Base-by-base conservation (phyloP, 176 grass and related monocot genomes). In the Luzula sylvatica region DNA sequence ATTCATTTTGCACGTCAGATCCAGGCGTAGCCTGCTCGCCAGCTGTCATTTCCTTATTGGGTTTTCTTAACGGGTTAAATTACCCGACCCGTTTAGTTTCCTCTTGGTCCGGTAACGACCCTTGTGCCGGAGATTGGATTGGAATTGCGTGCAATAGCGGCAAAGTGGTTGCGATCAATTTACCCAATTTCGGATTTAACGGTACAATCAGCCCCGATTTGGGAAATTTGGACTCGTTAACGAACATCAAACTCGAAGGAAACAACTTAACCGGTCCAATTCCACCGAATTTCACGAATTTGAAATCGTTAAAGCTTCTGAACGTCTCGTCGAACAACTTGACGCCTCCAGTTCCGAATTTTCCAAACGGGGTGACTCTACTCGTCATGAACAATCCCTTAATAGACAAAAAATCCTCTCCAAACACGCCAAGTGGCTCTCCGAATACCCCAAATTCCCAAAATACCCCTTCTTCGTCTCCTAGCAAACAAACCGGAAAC, bases 241-340 rank as follows among this genome's bases (percentile, higher is more conserved):
- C n/a, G 1, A 24, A 72, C 2, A 42, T 98, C 54, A 72, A 25
- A 12, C 92, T 98, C 16, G 11, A 18, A 11, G 43, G 56, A 2
- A 98, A 98, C 38, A 19, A 87, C 53, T 72, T 98, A 26, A 83
- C 67, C 0, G 92, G 92, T 4, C 56, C 8, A 17, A 72, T 98
- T 38, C 92, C 92, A 2, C 19, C 59, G 1, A 79, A 69, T 53
- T 77, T 90, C 11, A 52, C 60, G 1, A 38, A 3, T n/a, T 61
- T 90, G 55, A 79, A 56, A 56, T 74, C 48, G 0, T 68, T 98
- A 1, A 32, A 69, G 47, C 46, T 71, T 17, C 52, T 98, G n/a
- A 74, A 98, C 57, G 9, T 98, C 13, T 80, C 81, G 51, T 77
- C 27, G 42, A 98, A 98, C 28, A 50, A 90, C 61, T 30, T 98